Percentiles rank a stretch among this genome's conserved stretches.
Conservation (phyloP, 306 rosid genomes). For the Amphicarpaea edgeworthii region DNA sequence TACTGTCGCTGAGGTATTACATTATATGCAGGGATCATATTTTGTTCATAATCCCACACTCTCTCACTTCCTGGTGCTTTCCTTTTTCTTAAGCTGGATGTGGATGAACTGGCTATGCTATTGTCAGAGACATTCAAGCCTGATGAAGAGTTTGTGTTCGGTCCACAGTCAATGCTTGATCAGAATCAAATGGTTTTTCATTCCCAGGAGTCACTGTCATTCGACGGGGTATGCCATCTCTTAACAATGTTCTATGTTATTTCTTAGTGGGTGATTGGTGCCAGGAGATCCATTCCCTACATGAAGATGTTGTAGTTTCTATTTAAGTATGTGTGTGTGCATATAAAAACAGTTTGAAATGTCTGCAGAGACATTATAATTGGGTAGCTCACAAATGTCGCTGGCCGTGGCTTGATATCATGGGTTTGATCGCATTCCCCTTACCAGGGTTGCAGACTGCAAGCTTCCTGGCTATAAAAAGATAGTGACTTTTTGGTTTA, state of each 20-base stretch:
- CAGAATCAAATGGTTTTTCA: constrained; percentile 48
- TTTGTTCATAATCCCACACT: not conserved
- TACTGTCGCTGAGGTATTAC: constrained; percentile 66
- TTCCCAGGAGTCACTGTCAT: constrained; percentile 53
- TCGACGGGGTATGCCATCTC: constrained; percentile 54
- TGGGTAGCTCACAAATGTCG: not conserved
- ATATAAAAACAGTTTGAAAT: constrained; percentile 6
- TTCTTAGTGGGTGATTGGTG: constrained; percentile 8
- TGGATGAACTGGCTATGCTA: constrained; percentile 62
- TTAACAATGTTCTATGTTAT: constrained; percentile 2
- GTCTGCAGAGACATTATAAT: not conserved
- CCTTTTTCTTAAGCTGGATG: constrained; percentile 72
- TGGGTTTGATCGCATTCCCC: too few species aligned
- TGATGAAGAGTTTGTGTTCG: constrained; percentile 86
- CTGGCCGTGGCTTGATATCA: not conserved
- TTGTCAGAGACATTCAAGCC: constrained; percentile 78
- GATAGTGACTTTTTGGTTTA: not conserved
- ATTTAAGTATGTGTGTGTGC: not conserved
- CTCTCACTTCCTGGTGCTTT: constrained; percentile 32
- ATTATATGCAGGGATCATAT: constrained; percentile 19
- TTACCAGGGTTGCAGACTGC: not conserved
- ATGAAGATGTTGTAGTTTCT: constrained; percentile 18
- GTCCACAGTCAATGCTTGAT: constrained; percentile 78
- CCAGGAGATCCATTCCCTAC: not conserved
- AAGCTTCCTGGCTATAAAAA: not conserved